Percentiles rank a stretch among this genome's conserved stretches.
phyloP scores from a whole-genome alignment of 2,329 filamentous ascomycete species.

The Penicillium capsulatum region DNA sequence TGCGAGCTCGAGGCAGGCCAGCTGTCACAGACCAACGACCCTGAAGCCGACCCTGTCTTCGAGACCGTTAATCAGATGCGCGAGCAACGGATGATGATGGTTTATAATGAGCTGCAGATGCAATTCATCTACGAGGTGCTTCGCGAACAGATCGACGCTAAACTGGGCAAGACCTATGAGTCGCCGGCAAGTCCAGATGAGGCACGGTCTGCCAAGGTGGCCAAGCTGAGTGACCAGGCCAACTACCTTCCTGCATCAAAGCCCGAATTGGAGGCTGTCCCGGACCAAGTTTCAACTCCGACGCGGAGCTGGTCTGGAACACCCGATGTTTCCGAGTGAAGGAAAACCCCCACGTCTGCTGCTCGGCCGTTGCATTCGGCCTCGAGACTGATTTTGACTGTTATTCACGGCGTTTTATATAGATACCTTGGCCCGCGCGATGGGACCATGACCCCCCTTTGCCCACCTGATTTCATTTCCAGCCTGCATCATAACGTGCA shows the following conservation, averaged over 20 bases:
- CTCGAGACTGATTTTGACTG: constrained; percentile 1
- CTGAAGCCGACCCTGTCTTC: constrained; percentile 64
- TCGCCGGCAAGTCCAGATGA: constrained; percentile 22
- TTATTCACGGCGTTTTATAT: background rate
- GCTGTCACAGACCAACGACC: constrained; percentile 49
- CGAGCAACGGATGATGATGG: constrained; percentile 90
- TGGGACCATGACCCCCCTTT: constrained; percentile 23
- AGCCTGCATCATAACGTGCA: constrained; percentile 22
- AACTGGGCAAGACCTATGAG: constrained; percentile 28
- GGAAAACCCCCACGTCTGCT: constrained; percentile 13
- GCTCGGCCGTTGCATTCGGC: background rate
- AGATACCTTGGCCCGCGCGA: constrained; percentile 14
- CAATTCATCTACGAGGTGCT: constrained; percentile 85
- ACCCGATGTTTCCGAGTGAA: constrained; percentile 31
- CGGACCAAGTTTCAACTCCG: constrained; percentile 23
- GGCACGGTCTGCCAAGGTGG: constrained; percentile 35
- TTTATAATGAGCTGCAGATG: constrained; percentile 82
- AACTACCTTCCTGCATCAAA: constrained; percentile 32
- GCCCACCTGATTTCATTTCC: constrained; percentile 16
- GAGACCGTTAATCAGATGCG: constrained; percentile 75
- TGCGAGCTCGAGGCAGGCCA: constrained; percentile 73
- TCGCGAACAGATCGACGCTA: constrained; percentile 50
- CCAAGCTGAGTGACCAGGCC: constrained; percentile 30
- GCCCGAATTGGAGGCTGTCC: constrained; percentile 33
- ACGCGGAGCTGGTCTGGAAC: constrained; percentile 28